Evolutionary conservation across 176 grass and related monocot genomes (phyloP).

Genomic region (Eleusine coracana): DNA sequence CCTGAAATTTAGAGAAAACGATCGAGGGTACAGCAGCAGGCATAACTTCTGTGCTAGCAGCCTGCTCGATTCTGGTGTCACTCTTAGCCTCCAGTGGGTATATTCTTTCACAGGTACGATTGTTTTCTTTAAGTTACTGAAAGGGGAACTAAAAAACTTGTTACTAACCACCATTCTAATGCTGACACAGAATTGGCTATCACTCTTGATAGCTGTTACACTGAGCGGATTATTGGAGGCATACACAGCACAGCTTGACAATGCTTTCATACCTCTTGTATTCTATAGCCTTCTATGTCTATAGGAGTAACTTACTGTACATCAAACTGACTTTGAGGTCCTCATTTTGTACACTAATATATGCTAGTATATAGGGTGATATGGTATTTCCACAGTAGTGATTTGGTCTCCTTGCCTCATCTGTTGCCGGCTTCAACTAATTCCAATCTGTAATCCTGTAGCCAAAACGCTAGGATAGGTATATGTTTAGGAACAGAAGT

Average conservation of each 20-base stretch:
- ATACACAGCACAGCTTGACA: conserved; percentile 88
- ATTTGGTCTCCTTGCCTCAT: neutral
- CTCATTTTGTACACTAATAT: conserved; percentile 34
- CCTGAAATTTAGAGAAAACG: conserved; percentile 75
- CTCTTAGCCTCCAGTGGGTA: conserved; percentile 84
- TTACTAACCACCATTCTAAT: conserved; percentile 26
- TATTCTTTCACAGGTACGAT: conserved; percentile 86
- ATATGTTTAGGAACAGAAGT: conserved; percentile 30
- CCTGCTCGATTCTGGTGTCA: conserved; percentile 78
- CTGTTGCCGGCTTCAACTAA: neutral
- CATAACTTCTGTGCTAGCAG: conserved; percentile 82
- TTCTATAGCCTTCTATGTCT: conserved; percentile 95
- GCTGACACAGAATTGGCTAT: conserved; percentile 79
- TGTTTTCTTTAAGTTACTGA: neutral
- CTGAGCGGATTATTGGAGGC: conserved; percentile 84
- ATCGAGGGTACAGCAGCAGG: conserved; percentile 95
- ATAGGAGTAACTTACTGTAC: conserved; percentile 39
- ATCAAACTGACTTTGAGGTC: conserved; percentile 39
- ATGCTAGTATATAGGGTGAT: conserved; percentile 12
- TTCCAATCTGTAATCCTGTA: neutral
- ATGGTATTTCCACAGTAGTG: conserved; percentile 18
- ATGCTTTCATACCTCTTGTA: conserved; percentile 91
- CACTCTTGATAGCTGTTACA: conserved; percentile 76
- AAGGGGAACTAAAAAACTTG: neutral
- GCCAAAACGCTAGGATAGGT: neutral